Conservation (phyloP, 768 basidiomycete species). For the Rhizopogon roseolus region DNA sequence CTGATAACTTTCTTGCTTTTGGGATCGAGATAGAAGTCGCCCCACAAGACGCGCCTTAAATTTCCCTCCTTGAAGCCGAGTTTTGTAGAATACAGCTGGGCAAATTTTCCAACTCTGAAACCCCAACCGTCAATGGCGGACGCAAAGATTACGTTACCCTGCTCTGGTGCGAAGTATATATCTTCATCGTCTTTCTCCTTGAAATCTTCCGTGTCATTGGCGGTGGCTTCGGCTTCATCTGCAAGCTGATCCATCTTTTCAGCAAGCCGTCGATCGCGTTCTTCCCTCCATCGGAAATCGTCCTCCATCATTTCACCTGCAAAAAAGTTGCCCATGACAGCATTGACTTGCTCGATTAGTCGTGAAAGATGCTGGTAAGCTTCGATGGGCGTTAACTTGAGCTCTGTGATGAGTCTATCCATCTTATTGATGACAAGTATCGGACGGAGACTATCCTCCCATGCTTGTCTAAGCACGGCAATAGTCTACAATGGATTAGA, state of each 20-base stretch:
- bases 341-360: slow-evolving; percentile 95
- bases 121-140: slow-evolving; percentile 98
- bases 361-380: slow-evolving; percentile 93
- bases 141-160: slow-evolving; percentile 94
- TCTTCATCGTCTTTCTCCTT: slow-evolving; percentile 97
- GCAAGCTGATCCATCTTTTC: slow-evolving; percentile 68
- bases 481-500: slow-evolving; percentile 60
- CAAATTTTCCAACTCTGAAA: slow-evolving; percentile 90
- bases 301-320: slow-evolving; percentile 96
- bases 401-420: slow-evolving; percentile 90
- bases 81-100: slow-evolving; percentile 86
- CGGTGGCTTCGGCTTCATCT: slow-evolving; percentile 56
- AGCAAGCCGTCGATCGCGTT: slow-evolving; percentile 76
- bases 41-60: slow-evolving; percentile 87
- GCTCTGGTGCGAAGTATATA: slow-evolving; percentile 94
- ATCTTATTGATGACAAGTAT: slow-evolving; percentile 97
- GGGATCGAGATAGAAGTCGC: slow-evolving; percentile 94
- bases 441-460: slow-evolving; percentile 83
- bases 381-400: slow-evolving; percentile 86
- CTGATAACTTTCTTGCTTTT: slow-evolving; percentile 92
- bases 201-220: slow-evolving; percentile 64
- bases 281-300: slow-evolving; percentile 90
- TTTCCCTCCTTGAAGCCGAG: slow-evolving; percentile 88
- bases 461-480: slow-evolving; percentile 91
- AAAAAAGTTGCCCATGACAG: slow-evolving; percentile 96